A percentile compares a stretch with the other conserved stretches of the same genome.
Conservation (phyloP, 257 asterid genomes). For the Forsythia suspensa region DNA sequence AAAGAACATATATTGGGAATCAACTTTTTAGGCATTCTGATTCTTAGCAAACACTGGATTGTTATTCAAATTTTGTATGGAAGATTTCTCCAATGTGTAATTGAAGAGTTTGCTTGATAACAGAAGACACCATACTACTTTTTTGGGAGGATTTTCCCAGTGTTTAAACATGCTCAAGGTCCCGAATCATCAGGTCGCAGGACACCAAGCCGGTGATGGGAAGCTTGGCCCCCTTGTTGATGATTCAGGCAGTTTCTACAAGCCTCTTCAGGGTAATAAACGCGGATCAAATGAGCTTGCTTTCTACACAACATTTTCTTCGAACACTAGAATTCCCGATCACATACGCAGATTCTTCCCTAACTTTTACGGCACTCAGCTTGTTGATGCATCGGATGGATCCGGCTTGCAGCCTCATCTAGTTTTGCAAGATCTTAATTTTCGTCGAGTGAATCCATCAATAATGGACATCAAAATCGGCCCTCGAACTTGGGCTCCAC, state of each 20-base stretch:
- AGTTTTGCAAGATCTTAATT: constrained; percentile 58
- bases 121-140: neutral
- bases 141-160: neutral
- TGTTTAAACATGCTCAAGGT: constrained; percentile 61
- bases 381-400: constrained; percentile 88
- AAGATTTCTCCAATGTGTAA: neutral
- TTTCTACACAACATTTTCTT: constrained; percentile 70
- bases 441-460: constrained; percentile 54
- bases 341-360: constrained; percentile 74
- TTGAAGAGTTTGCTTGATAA: constrained; percentile 12
- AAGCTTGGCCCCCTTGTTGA: constrained; percentile 84
- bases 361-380: constrained; percentile 68
- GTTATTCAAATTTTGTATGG: constrained; percentile 13
- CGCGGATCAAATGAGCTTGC: constrained; percentile 76
- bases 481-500: constrained; percentile 81
- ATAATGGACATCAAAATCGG: constrained; percentile 89
- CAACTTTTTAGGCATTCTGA: neutral
- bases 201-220: constrained; percentile 70
- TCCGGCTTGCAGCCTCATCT: constrained; percentile 76
- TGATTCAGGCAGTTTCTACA: constrained; percentile 87
- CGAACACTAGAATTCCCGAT: constrained; percentile 53
- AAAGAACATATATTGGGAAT: neutral
- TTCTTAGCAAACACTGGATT: neutral
- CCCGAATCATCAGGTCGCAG: constrained; percentile 94
- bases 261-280: constrained; percentile 84